Base-by-base conservation (phyloP, 768 basidiomycete genomes). In the Tylopilus cervinicoccineus region DNA sequence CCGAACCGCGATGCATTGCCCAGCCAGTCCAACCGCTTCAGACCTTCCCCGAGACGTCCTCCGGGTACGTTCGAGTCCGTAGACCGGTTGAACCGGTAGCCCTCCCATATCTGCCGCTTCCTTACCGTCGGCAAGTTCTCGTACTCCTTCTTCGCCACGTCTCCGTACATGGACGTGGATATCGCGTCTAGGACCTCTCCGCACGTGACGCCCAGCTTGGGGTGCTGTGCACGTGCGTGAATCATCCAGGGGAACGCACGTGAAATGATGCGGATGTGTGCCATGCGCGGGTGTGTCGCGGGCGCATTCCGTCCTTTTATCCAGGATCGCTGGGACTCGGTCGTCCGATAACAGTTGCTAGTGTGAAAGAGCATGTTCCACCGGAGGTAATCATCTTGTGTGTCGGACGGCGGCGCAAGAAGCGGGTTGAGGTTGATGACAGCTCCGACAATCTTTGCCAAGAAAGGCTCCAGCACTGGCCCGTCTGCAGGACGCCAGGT, bases 301-400 rank as follows among this genome's bases (percentile, higher is more conserved):
- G 84, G 84, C 19, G 76, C 75, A 13, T 75, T 70, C 12, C 86
- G 78, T 7, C 87, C 86, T 27, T 69, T 72, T 5, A 77, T 72
- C 87, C 87, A 89, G 0, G 86, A 86, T 20, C 79, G 70, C 3
- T 69, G 52, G 4, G 76, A 71, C 48, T 88, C 87, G n/a, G 70
- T 74, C 5, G 82, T 84, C 48, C 81, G 77, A 55, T 77, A 77
- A 45, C 81, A 80, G 50, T 79, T 73, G 33, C 73, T 76, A 6
- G 84, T 76, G 6, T 72, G 69, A 61, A 81, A 86, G 34, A 85
- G 73, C 81, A 89, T 84, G 66, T 86, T 84, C 85, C 86, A 88
- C 39, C 76, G 78, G 37, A 89, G 68, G 59, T 78, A 77, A 6
- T 76, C 74, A 1, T 77, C 73, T 5, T 67, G 56, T 5, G 63